phyloP scores from a whole-genome alignment of 331 rosid species.

The Acacia pycnantha region DNA sequence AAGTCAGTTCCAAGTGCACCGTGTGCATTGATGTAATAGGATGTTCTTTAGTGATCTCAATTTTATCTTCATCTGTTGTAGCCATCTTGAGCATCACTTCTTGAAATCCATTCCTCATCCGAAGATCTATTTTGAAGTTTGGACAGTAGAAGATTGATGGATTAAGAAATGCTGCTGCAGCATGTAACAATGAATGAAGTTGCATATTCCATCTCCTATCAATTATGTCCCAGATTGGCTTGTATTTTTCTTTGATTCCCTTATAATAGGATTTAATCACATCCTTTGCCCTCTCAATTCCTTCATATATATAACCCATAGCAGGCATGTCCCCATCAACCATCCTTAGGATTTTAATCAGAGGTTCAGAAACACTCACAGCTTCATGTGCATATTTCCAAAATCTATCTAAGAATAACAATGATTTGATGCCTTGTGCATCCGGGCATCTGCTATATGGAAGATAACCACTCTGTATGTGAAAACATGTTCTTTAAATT shows the following conservation, averaged over 20 bases:
- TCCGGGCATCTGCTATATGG: conserved; percentile 49
- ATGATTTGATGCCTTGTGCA: conserved; percentile 46
- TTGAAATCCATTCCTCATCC: conserved; percentile 67
- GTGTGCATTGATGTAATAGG: conserved; percentile 54
- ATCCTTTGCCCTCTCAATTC: conserved; percentile 60
- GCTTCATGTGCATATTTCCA: conserved; percentile 71
- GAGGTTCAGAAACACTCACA: conserved; percentile 60
- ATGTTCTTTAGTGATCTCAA: conserved; percentile 61
- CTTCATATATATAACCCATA: conserved; percentile 64
- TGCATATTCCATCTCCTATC: conserved; percentile 68
- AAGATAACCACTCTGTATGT: too few species aligned
- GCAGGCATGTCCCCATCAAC: conserved; percentile 85
- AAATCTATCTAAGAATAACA: conserved; percentile 56
- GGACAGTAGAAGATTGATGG: conserved; percentile 59
- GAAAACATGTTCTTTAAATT: conserved; percentile 65
- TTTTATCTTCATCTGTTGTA: conserved; percentile 42
- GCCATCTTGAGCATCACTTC: conserved; percentile 62
- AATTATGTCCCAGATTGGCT: conserved; percentile 54
- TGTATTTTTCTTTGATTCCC: conserved; percentile 57
- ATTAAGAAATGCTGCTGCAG: conserved; percentile 76
- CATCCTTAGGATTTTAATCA: conserved; percentile 56
- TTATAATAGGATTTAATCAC: conserved; percentile 52
- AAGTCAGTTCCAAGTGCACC: conserved; percentile 79
- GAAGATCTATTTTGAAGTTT: conserved; percentile 48
- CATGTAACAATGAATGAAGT: conserved; percentile 58